Evolutionary conservation across 768 basidiomycete genomes (phyloP), one percentile per base, ranked within the genome.

Genomic region (Mycena sanguinolenta): DNA sequence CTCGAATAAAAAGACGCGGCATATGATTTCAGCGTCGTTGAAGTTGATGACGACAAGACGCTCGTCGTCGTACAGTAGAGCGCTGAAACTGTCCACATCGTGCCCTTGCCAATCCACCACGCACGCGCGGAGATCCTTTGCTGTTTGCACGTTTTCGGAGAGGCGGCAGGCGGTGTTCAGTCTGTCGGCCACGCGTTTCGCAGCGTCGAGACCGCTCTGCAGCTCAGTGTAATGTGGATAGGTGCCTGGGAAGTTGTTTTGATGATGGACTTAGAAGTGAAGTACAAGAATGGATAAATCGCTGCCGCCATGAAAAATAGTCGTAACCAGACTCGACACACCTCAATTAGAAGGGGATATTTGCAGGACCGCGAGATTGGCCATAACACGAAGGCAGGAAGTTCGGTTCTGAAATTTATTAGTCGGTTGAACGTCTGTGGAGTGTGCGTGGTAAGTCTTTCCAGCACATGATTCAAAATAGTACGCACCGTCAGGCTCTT

Each of bases 101-200:
- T 98, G 97, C 13, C 97, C 97, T 80, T 99, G 98, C 98, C 98
- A 99, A 79, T 99, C 97, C 72, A 95, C 95, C 58, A 99, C 95
- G 49, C 98, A 91, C 34, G 84, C 83, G 69, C 91, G 86, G 10
- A 99, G 88, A 74, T 91, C 92, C 80, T 92, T 89, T 62, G 97
- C 95, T 2, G 95, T 97, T 73, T 91, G 91, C 44, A 90, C 84
- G 75, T 98, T 98, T 82, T 97, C 94, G 90, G 59, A 17, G 19
- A 1, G 96, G 89, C 80, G 94, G 92, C 79, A 98, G 39, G 39
- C 39, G 12, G 27, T 98, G 77, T 98, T 98, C 81, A 98, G 94
- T 79, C 91, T 92, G 77, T 95, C 94, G 13, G 96, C 92, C 74
- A 99, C 95, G 23, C 96, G 92, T 81, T 95, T 95, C 32, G 94